Evolutionary conservation across 163 green algal genomes (phyloP).

Genomic region (Coccomyxa subellipsoidea): DNA sequence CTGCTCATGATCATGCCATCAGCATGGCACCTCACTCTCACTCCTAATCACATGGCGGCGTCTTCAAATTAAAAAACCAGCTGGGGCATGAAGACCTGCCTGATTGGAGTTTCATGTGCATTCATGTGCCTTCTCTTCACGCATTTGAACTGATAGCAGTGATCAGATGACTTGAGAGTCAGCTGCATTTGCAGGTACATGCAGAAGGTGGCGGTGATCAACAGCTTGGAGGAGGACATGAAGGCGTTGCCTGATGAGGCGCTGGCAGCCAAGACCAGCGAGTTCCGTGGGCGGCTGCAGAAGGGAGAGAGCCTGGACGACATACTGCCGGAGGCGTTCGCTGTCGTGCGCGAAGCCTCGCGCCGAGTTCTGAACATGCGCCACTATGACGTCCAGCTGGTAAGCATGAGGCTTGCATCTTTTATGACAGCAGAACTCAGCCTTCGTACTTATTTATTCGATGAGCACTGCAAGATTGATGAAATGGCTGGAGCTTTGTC

Average conservation of each 20-base stretch:
- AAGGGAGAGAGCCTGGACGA: constrained; percentile 61
- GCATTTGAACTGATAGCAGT: no score
- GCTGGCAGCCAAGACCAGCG: constrained; percentile 68
- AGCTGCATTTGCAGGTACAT: constrained; percentile 53
- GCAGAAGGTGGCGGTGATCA: constrained; percentile 54
- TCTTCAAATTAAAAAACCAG: no score
- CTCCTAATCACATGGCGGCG: no score
- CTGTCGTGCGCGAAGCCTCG: constrained; percentile 85
- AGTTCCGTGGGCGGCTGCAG: constrained; percentile 55
- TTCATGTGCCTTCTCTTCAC: no score
- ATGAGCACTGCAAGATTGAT: background rate
- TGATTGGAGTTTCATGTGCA: no score
- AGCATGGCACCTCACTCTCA: no score
- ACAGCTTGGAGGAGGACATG: constrained; percentile 60
- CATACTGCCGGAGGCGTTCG: constrained; percentile 87
- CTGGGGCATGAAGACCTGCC: no score
- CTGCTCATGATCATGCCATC: no score
- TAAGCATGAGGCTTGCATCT: no score
- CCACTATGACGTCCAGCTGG: constrained; percentile 93
- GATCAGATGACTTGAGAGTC: no score
- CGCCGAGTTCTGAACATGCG: constrained; percentile 81
- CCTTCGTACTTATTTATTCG: background rate
- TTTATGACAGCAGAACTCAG: background rate
- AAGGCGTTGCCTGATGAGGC: constrained; percentile 55
- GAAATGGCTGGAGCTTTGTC: no score